These are phyloP conservation scores for Monosporozyma unispora DNA, from an alignment of 805 yeast genomes.

Conservation along the genomic window DNA sequence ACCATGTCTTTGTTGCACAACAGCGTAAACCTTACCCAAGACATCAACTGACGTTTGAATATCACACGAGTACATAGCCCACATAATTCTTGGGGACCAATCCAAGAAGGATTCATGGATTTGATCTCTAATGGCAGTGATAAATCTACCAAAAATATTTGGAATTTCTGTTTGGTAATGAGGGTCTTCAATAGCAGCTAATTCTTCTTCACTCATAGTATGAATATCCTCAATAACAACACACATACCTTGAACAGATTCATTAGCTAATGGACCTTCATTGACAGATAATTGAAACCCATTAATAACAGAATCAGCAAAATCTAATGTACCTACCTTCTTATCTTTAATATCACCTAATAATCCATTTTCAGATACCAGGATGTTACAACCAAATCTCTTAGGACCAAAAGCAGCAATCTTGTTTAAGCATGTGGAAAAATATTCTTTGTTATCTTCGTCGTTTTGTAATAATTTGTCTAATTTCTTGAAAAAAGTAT, in stretches of 20 bases:
- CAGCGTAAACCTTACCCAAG: slow-evolving; percentile 90
- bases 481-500: slow-evolving; percentile 30
- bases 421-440: slow-evolving; percentile 29
- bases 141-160: slow-evolving; percentile 60
- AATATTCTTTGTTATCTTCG: slow-evolving; percentile 18
- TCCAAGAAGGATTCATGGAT: slow-evolving; percentile 63
- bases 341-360: slow-evolving; percentile 31
- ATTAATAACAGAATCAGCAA: slow-evolving; percentile 57
- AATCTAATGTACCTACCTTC: slow-evolving; percentile 26
- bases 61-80: slow-evolving; percentile 91
- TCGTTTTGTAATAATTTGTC: slow-evolving; percentile 21
- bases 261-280: slow-evolving; percentile 85
- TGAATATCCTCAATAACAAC: slow-evolving; percentile 39
- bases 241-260: slow-evolving; percentile 76
- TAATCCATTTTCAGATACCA: slow-evolving; percentile 36
- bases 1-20: slow-evolving; percentile 84
- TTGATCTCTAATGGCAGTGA: slow-evolving; percentile 61
- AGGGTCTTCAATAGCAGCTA: slow-evolving; percentile 15
- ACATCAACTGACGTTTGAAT: slow-evolving; percentile 94
- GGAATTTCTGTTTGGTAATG: slow-evolving; percentile 29
- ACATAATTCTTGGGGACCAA: slow-evolving; percentile 82
- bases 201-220: slow-evolving; percentile 25
- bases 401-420: slow-evolving; percentile 71
- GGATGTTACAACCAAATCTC: slow-evolving; percentile 63
- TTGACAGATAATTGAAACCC: slow-evolving; percentile 78